phyloP scores from a whole-genome alignment of 805 yeast genomes.

The Metschnikowia dekortorum region DNA sequence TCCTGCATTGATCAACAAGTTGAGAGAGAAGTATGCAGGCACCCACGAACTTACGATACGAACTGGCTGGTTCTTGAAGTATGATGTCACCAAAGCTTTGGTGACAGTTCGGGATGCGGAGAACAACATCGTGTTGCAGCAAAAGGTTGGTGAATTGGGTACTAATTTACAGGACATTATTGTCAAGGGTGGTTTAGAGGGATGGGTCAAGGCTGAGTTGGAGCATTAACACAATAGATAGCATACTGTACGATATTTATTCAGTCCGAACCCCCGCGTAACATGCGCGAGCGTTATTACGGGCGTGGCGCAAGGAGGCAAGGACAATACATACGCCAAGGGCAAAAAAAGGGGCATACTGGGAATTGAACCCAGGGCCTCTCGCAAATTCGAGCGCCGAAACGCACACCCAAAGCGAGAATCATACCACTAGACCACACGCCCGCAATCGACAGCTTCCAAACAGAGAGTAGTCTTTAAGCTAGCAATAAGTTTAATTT shows the following conservation, averaged over 20 bases:
- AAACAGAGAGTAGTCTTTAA: too few relatives aligned
- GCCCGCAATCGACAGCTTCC: slow-evolving; percentile 6
- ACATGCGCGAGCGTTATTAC: too few relatives aligned
- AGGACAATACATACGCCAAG: too few relatives aligned
- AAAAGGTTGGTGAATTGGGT: slow-evolving; percentile 94
- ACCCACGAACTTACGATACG: slow-evolving; percentile 79
- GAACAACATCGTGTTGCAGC: slow-evolving; percentile 60
- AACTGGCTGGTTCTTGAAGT: slow-evolving; percentile 87
- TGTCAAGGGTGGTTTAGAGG: slow-evolving; percentile 95
- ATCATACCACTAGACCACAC: slow-evolving; percentile 24
- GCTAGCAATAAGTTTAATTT: too few relatives aligned
- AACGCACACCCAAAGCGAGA: slow-evolving; percentile 19
- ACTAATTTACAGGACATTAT: slow-evolving; percentile 94
- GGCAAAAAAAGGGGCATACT: slow-evolving; percentile 16
- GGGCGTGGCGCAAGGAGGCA: too few relatives aligned
- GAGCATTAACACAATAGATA: slow-evolving; percentile 1
- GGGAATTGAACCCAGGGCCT: slow-evolving; percentile 25
- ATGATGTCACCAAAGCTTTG: slow-evolving; percentile 86
- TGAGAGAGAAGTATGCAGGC: slow-evolving; percentile 62
- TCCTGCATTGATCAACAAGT: slow-evolving; percentile 74
- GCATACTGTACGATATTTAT: neutral
- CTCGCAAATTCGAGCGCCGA: slow-evolving; percentile 14
- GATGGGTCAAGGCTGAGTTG: slow-evolving; percentile 87
- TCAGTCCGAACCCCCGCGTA: too few relatives aligned
- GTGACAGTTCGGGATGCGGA: slow-evolving; percentile 73